A percentile compares a stretch with the other conserved stretches of the same genome.
phyloP scores from a whole-genome alignment of 2,329 filamentous ascomycete species.

The Epichloe hybrida region DNA sequence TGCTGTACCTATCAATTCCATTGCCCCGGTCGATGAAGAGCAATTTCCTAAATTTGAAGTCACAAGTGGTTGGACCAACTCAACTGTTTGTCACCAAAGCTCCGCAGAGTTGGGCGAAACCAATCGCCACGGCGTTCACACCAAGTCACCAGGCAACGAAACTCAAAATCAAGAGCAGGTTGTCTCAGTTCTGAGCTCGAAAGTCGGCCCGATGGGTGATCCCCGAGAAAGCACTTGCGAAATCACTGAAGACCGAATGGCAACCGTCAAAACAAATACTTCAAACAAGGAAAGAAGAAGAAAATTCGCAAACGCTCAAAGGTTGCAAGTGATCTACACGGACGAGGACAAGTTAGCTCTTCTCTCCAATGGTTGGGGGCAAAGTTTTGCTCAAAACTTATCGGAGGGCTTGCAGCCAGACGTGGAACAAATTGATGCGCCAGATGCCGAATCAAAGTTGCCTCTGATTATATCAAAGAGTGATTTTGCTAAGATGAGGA shows the following conservation, averaged over 20 bases:
- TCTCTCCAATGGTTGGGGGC: not conserved
- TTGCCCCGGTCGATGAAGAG: not conserved
- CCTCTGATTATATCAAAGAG: constrained; percentile 81
- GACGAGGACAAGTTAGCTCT: not conserved
- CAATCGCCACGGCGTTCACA: not conserved
- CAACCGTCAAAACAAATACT: not conserved
- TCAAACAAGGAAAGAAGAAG: not conserved
- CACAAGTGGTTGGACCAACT: not conserved
- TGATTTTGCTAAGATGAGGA: constrained; percentile 77
- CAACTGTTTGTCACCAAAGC: not conserved
- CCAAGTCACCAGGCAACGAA: not conserved
- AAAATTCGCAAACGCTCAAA: not conserved
- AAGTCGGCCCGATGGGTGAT: not conserved
- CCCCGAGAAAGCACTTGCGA: not conserved
- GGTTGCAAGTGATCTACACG: not conserved
- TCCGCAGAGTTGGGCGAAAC: not conserved
- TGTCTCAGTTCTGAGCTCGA: not conserved
- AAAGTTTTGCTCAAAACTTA: not conserved
- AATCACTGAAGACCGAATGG: too few relatives aligned
- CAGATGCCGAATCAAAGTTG: constrained; percentile 63
- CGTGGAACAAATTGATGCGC: constrained; percentile 30
- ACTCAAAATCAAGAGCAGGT: not conserved
- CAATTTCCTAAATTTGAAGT: not conserved
- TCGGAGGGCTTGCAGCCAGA: not conserved
- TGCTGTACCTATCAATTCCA: not conserved